Evolutionary conservation across 2,329 filamentous ascomycete species (phyloP).

Genomic region (Pyricularia pennisetigena): DNA sequence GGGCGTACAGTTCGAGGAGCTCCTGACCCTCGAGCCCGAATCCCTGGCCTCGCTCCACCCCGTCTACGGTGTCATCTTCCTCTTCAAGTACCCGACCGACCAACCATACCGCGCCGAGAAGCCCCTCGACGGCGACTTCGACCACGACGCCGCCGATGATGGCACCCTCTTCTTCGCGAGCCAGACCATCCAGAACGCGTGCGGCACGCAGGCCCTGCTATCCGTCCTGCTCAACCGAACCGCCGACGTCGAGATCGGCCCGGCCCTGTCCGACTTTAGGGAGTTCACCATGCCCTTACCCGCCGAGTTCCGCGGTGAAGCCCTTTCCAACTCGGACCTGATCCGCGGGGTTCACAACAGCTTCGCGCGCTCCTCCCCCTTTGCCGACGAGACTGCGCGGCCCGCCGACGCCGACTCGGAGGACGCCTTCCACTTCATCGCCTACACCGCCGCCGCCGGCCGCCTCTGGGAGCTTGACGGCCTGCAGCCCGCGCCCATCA

Average conservation of each 20-base stretch:
- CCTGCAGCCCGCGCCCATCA: conserved; percentile 84
- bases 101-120: conserved; percentile 48
- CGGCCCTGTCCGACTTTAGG: conserved; percentile 65
- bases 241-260: conserved; percentile 55
- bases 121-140: conserved; percentile 61
- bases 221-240: conserved; percentile 85
- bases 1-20: conserved; percentile 93
- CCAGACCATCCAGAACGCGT: conserved; percentile 98
- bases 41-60: conserved; percentile 62
- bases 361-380: conserved; percentile 81
- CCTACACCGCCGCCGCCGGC: conserved; percentile 74
- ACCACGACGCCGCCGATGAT: conserved; percentile 65
- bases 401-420: conserved; percentile 62
- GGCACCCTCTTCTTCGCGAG: conserved; percentile 85
- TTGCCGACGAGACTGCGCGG: conserved; percentile 80
- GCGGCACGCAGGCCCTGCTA: conserved; percentile 89
- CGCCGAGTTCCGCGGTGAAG: conserved; percentile 55
- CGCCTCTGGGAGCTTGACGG: conserved; percentile 91
- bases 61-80: conserved; percentile 93
- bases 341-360: conserved; percentile 80
- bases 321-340: conserved; percentile 52
- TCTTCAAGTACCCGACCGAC: conserved; percentile 90
- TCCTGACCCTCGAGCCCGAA: conserved; percentile 77
- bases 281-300: conserved; percentile 83
- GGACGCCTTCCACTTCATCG: conserved; percentile 96